These are phyloP conservation scores for Tetrahymena borealis DNA, from an alignment of 73 alveolate genomes.

Conservation along the genomic window DNA sequence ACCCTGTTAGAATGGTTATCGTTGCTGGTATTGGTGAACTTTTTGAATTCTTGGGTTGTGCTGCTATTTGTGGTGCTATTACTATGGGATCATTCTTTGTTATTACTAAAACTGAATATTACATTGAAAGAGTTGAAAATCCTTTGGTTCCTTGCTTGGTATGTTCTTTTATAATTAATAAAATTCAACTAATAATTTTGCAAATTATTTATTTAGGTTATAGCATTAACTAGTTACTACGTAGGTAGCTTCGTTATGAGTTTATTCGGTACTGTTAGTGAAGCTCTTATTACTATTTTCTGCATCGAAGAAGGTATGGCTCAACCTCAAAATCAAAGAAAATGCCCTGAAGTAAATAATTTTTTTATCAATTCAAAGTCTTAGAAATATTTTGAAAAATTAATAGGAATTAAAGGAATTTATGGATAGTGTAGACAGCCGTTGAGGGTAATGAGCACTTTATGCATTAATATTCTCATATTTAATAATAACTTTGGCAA, in stretches of 20 bases:
- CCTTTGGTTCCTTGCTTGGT: background rate
- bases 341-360: background rate
- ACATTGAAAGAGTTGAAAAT: background rate
- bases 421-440: background rate
- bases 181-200: background rate
- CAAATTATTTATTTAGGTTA: background rate
- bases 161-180: background rate
- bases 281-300: background rate
- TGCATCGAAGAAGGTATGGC: background rate
- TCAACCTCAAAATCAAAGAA: background rate
- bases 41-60: background rate
- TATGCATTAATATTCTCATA: no score
- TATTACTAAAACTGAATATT: background rate
- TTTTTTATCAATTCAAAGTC: background rate
- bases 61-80: background rate
- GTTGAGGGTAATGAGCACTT: no score
- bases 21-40: background rate
- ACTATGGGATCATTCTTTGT: background rate
- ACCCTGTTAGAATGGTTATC: background rate
- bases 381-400: background rate
- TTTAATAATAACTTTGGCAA: background rate
- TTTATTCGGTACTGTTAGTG: background rate
- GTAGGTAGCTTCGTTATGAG: background rate
- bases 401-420: background rate
- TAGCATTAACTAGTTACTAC: background rate